Evolutionary conservation across 2,329 filamentous ascomycete genomes (phyloP).

Genomic region (Beauveria brongniartii): DNA sequence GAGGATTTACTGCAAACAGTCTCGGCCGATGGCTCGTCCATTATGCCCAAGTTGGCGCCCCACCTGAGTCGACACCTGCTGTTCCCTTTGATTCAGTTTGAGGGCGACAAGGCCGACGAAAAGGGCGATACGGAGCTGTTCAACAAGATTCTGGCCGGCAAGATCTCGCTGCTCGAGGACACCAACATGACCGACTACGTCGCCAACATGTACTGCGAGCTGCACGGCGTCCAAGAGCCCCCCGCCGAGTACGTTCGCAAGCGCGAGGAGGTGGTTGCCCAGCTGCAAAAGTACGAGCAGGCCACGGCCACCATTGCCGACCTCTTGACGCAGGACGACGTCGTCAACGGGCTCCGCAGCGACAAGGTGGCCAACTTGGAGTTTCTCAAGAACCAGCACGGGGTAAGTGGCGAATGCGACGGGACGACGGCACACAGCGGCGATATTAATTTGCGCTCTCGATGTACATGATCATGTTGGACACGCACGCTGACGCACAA

Average conservation of each 20-base stretch:
- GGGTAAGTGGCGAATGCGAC: conserved; percentile 44
- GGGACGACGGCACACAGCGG: too few species aligned
- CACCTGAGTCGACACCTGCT: conserved; percentile 94
- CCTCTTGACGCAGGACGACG: conserved; percentile 78
- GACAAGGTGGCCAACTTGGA: conserved; percentile 99
- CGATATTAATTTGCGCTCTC: too few species aligned
- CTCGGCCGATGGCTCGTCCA: conserved; percentile 60
- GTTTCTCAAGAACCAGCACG: conserved; percentile 93
- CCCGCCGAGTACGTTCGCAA: conserved; percentile 84
- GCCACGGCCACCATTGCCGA: conserved; percentile 84
- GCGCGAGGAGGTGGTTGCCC: conserved; percentile 78
- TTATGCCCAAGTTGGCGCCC: conserved; percentile 81
- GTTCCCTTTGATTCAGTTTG: conserved; percentile 92
- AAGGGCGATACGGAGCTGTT: conserved; percentile 50
- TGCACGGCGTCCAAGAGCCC: conserved; percentile 69
- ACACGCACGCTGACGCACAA: too few species aligned
- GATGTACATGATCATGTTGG: too few species aligned
- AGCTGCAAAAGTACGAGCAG: conserved; percentile 75
- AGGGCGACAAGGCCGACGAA: conserved; percentile 73
- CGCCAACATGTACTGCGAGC: conserved; percentile 80
- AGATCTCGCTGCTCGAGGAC: conserved; percentile 89
- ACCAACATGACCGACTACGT: conserved; percentile 99
- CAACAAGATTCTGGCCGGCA: conserved; percentile 70
- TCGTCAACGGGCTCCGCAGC: conserved; percentile 81
- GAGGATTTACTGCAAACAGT: conserved; percentile 42